These are phyloP conservation scores for Terana coerulea DNA, from an alignment of 768 basidiomycete species.

Conservation along the genomic window DNA sequence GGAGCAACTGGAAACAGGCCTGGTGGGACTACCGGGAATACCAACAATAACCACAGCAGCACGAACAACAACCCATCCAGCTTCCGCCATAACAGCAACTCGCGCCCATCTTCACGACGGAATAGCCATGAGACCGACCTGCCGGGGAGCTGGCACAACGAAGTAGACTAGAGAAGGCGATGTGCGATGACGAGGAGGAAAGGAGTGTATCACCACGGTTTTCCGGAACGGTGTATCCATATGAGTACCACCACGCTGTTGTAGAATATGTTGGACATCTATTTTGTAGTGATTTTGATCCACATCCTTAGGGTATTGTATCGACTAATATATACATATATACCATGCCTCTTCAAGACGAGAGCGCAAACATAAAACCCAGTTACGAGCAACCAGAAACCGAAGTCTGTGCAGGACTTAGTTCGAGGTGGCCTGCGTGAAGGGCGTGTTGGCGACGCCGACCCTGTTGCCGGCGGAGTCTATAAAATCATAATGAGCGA, in stretches of 20 bases:
- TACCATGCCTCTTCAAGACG: not conserved
- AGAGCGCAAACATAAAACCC: not conserved
- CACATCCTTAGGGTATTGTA: too few species aligned
- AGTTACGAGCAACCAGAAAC: too few species aligned
- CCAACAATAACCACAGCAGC: not conserved
- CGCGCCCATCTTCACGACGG: not conserved
- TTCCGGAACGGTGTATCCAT: too few species aligned
- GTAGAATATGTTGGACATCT: too few species aligned
- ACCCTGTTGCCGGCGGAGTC: conserved; percentile 55
- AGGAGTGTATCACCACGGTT: not conserved
- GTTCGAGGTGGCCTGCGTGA: conserved; percentile 43
- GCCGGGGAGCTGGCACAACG: conserved; percentile 20
- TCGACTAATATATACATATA: not conserved
- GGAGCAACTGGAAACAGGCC: not conserved
- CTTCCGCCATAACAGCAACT: not conserved
- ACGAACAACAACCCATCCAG: not conserved
- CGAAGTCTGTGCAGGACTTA: too few species aligned
- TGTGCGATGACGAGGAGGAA: not conserved
- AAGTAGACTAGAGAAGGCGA: conserved; percentile 13
- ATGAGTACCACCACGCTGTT: too few species aligned
- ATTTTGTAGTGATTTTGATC: not conserved
- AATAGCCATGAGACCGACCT: conserved; percentile 7
- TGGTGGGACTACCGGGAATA: not conserved
- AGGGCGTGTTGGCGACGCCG: conserved; percentile 50
- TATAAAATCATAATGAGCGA: not conserved